Conservation (phyloP, 108 stramenopile species). For the Cyclotella kingstonii region DNA sequence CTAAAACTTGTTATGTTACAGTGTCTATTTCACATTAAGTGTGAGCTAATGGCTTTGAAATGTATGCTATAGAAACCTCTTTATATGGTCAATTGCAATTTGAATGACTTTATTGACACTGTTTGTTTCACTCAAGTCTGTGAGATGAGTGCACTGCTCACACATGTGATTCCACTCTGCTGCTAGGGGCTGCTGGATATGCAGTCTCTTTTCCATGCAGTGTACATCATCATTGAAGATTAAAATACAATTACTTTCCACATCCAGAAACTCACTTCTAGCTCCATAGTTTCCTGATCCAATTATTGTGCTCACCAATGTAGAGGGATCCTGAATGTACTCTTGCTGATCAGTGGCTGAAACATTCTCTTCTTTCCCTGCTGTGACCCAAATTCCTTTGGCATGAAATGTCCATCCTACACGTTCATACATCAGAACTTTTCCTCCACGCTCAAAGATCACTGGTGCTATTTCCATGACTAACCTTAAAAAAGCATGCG, state of each 20-base stretch:
- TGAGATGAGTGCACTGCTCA: constrained; percentile 10
- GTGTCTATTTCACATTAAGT: neutral
- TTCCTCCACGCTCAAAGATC: constrained; percentile 30
- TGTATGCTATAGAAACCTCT: constrained; percentile 16
- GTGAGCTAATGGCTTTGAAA: neutral
- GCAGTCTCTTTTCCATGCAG: too few relatives aligned
- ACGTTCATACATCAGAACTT: constrained; percentile 66
- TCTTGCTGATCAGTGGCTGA: neutral
- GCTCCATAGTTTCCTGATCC: constrained; percentile 83
- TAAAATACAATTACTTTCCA: constrained; percentile 79
- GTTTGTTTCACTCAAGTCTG: neutral
- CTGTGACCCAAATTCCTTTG: constrained; percentile 78
- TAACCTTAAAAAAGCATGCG: constrained; percentile 66
- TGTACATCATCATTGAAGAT: constrained; percentile 40
- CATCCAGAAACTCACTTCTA: constrained; percentile 64
- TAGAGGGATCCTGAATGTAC: constrained; percentile 17
- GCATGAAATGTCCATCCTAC: constrained; percentile 85
- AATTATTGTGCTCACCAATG: constrained; percentile 53
- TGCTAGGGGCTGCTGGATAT: constrained; percentile 22
- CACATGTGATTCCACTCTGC: constrained; percentile 47
- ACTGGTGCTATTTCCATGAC: constrained; percentile 36
- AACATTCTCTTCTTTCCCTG: neutral
- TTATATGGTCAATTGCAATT: constrained; percentile 31
- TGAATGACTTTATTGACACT: constrained; percentile 10
- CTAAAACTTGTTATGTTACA: neutral